phyloP scores from a whole-genome alignment of 495 filamentous ascomycete genomes.

The Aspergillus bridgeri region DNA sequence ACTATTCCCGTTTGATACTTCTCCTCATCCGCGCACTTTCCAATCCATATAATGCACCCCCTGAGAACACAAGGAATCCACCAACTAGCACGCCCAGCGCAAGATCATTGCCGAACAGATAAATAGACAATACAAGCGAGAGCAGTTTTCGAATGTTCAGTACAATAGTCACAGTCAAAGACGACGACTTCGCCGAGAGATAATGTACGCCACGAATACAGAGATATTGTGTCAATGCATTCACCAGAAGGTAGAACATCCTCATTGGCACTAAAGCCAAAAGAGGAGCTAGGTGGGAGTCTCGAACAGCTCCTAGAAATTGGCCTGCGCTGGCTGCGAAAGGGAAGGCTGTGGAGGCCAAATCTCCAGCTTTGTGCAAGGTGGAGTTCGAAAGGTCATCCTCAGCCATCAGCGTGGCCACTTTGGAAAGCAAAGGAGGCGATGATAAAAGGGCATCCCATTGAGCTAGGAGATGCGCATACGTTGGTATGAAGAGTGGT shows the following conservation, averaged over 20 bases:
- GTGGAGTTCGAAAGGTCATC: neutral
- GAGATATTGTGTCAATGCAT: constrained; percentile 87
- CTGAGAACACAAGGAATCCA: constrained; percentile 79
- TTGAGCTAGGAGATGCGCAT: constrained; percentile 43
- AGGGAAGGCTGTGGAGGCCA: neutral
- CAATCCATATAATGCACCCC: constrained; percentile 83
- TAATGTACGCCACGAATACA: constrained; percentile 96
- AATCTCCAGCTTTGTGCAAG: neutral
- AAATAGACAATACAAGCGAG: constrained; percentile 84
- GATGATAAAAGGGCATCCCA: constrained; percentile 47
- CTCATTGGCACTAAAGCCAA: constrained; percentile 60
- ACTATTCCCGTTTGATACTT: constrained; percentile 21
- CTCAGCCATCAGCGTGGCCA: constrained; percentile 10
- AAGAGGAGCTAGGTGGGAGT: constrained; percentile 4
- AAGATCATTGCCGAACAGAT: constrained; percentile 84
- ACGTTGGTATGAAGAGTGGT: constrained; percentile 57
- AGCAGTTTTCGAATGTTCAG: constrained; percentile 95
- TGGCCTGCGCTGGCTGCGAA: neutral
- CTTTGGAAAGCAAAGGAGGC: constrained; percentile 33
- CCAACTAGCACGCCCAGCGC: constrained; percentile 72
- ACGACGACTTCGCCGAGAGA: constrained; percentile 77
- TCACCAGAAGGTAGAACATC: constrained; percentile 67
- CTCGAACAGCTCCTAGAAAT: neutral
- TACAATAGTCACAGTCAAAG: constrained; percentile 91
- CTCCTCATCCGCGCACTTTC: constrained; percentile 53